Evolutionary conservation across 108 stramenopile species (phyloP).

Genomic region (Cyclotella baltica): DNA sequence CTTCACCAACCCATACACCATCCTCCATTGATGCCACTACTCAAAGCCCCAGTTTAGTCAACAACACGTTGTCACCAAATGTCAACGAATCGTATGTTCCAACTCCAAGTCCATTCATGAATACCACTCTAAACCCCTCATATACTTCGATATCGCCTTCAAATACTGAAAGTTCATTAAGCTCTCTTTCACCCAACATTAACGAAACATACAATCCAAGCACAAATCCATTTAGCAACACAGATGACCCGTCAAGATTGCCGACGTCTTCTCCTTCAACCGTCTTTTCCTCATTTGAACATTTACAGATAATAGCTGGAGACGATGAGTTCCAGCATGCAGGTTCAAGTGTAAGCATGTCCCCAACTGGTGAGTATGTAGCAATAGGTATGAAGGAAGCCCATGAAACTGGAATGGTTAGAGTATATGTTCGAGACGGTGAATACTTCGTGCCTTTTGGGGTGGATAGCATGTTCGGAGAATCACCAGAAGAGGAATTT

Average conservation of each 20-base stretch:
- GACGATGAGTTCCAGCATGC: conserved; percentile 22
- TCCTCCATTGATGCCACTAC: too few species aligned
- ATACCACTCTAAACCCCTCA: not conserved
- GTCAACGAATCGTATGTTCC: not conserved
- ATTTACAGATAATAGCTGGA: conserved; percentile 21
- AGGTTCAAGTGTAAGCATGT: conserved; percentile 27
- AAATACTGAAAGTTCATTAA: too few species aligned
- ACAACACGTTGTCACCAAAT: not conserved
- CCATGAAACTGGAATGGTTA: conserved; percentile 22
- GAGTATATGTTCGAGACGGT: conserved; percentile 26
- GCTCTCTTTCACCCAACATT: too few species aligned
- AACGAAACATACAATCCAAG: not conserved
- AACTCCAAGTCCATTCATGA: not conserved
- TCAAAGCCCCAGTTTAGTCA: too few species aligned
- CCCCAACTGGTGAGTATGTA: conserved; percentile 24
- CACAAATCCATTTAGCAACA: too few species aligned
- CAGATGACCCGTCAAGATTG: too few species aligned
- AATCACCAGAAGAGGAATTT: conserved; percentile 35
- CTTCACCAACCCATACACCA: too few species aligned
- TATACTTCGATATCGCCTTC: too few species aligned
- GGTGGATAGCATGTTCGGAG: conserved; percentile 34
- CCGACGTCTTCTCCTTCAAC: not conserved
- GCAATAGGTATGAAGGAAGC: conserved; percentile 42
- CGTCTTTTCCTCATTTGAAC: not conserved
- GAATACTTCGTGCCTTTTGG: conserved; percentile 26